Base-by-base conservation (phyloP, 208 protist genomes). In the Leishmania major region DNA sequence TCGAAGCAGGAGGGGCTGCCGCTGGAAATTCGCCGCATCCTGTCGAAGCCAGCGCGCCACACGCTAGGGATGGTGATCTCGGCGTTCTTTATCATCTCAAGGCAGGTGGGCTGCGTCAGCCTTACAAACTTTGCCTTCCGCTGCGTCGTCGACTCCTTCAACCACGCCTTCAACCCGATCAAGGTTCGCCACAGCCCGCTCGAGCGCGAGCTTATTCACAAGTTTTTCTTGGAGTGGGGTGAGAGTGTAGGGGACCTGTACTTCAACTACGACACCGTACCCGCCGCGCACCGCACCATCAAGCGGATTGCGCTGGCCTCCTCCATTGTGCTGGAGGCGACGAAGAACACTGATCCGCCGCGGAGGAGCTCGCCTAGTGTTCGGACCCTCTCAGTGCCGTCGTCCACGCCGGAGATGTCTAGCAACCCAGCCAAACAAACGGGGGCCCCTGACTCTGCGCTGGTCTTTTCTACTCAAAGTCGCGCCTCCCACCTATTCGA, bases 51-150 rank as follows among this genome's bases (percentile, higher is more conserved):
- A n/a, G 87, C 88, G 80, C 86, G 92, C 15, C 92, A 97, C 84
- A 95, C 94, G 10, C 81, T 96, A 10, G 92, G 92, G 37, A 92
- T 97, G 86, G 91, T 95, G 49, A 81, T 92, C 17, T 96, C 91
- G 1, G 90, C 90, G 53, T 90, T 94, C 75, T 79, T 92, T 78
- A 86, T 91, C 64, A 94, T 97, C 74, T 89, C 87, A 43, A 73
- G 82, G 60, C 71, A 86, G 55, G 85, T 87, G 31, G 78, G 49
- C n/a, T 78, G 90, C 25, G 62, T 75, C 17, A 87, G 80, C 59
- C 76, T 95, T 15, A 92, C 81, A 37, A 86, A 87, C 71, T 91
- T 86, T 47, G 91, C 92, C 73, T 94, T 94, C 80, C 84, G 87
- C 49, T 90, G 89, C 78, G 57, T 96, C 15, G 90, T 89, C 37